Evolutionary conservation across 768 basidiomycete genomes (phyloP), one percentile per base, ranked within the genome.

Genomic region (Boletus rex-veris): DNA sequence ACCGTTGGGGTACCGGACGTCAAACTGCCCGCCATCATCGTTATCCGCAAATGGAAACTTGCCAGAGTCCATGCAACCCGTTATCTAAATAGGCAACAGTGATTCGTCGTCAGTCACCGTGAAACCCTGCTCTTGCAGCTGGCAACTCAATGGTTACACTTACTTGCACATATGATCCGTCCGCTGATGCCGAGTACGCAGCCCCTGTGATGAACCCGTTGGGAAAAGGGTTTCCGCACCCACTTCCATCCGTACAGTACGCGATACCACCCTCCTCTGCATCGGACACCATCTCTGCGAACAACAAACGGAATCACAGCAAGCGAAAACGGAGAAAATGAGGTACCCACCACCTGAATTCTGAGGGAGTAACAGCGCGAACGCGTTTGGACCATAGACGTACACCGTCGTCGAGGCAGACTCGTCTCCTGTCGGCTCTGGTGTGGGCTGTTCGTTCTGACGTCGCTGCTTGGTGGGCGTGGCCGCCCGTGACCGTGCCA

Each of bases 1-100:
- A n/a, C 79, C 79, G 46, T 80, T 74, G 2, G 78, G 80, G 59
- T 73, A 80, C 21, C 79, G 73, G 40, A 74, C 69, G 45, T 80
- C 80, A 53, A 79, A 74, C 58, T 81, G 79, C 10, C 80, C 79
- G 7, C 79, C 80, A 5, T 70, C 67, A 39, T 81, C 78, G 18
- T 54, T 59, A 15, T 63, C 61, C 8, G 61, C 62, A 38, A 71
- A 74, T 18, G 73, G 70, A 50, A 68, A 70, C 45, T 54, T 56
- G 53, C 44, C 60, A 8, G 62, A 16, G 14, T 69, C 64, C 42
- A 76, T 59, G 47, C 75, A 76, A n/a, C 75, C 74, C 5, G 75
- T 76, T 38, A 75, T 64, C 75, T 76, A 44, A 36, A 9, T 24
- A 11, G 7, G n/a, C 14, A 36, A 15, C 6, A 11, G 9, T 6